Evolutionary conservation across 2,329 filamentous ascomycete species (phyloP), one percentile per base, ranked within the genome.

Genomic region (Aspergillus chevalieri): DNA sequence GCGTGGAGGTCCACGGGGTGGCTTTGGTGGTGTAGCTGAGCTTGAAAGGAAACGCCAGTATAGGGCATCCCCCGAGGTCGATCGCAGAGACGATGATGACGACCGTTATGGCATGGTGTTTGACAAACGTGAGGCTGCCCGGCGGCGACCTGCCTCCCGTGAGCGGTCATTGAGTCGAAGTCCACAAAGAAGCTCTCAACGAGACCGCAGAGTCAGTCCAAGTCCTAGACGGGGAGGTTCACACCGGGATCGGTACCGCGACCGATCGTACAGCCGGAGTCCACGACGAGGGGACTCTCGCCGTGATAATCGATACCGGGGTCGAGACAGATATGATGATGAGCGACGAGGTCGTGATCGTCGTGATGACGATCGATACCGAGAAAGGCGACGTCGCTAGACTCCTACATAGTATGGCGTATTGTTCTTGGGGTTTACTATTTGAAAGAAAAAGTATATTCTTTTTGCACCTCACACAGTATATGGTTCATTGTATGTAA

Each of bases 21-120:
- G 93, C 6, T 98, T 94, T 75, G 93, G 93, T 57, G 93, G 93
- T 50, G 88, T 97, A 28, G 82, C 84, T 49, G 85, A 86, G 54
- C 75, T 98, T 51, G 91, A 97, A 73, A 93, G 90, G 77, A 87
- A 88, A 71, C 82, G 87, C 50, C 93, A 97, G 61, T 98, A 97
- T 65, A 81, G 89, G 53, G 81, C 82, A n/a, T 79, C 84, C 33
- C 80, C 81, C 19, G 74, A 78, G 14, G 67, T 70, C 49, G 59
- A 62, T 21, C 59, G 58, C 26, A 70, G 70, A 49, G 73, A 79
- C 46, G 73, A 77, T 15, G 71, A 72, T 47, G 73, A 78, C 46
- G 74, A 78, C 21, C 38, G 38, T 21, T 95, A 94, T 64, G 79
- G 81, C 47, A 90, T 94, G 82, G 84, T 95, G 0, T 88, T 94